A percentile compares a stretch with the other conserved stretches of the same genome.
Conservation (phyloP, 2,329 filamentous ascomycete species). For the Calonectria naviculata region DNA sequence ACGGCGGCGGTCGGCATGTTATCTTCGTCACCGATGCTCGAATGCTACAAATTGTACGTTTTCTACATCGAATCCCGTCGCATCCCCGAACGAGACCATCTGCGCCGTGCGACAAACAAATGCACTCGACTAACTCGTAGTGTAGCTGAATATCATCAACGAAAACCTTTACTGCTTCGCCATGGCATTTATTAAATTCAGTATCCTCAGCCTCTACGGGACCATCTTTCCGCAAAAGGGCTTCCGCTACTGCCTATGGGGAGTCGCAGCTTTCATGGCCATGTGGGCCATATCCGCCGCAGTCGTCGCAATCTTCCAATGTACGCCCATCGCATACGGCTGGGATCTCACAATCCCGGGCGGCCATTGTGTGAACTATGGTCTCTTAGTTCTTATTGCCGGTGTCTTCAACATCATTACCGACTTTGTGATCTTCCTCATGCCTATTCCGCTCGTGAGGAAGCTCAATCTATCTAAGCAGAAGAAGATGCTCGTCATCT, state of each 20-base stretch:
- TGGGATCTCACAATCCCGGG: neutral
- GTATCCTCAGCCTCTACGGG: neutral
- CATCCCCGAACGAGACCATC: neutral
- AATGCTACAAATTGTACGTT: constrained; percentile 2
- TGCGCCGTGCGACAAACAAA: neutral
- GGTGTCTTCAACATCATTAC: constrained; percentile 6
- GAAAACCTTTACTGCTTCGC: constrained; percentile 3
- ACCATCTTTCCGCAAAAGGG: neutral
- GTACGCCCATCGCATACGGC: neutral
- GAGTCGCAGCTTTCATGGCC: neutral
- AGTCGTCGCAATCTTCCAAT: constrained; percentile 4
- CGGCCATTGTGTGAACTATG: neutral
- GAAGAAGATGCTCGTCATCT: constrained; percentile 5
- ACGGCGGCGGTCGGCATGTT: neutral
- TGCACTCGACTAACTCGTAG: neutral
- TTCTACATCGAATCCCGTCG: neutral
- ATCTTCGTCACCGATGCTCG: neutral
- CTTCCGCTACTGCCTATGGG: neutral
- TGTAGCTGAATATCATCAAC: constrained; percentile 1
- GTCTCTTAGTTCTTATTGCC: neutral
- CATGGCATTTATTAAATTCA: constrained; percentile 1
- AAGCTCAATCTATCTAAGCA: constrained; percentile 1
- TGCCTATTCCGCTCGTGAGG: neutral
- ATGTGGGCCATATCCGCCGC: neutral
- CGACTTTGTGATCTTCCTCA: constrained; percentile 1